Conservation (phyloP, 805 yeast genomes). For the Yamadazyma takamatsuzukensis region DNA sequence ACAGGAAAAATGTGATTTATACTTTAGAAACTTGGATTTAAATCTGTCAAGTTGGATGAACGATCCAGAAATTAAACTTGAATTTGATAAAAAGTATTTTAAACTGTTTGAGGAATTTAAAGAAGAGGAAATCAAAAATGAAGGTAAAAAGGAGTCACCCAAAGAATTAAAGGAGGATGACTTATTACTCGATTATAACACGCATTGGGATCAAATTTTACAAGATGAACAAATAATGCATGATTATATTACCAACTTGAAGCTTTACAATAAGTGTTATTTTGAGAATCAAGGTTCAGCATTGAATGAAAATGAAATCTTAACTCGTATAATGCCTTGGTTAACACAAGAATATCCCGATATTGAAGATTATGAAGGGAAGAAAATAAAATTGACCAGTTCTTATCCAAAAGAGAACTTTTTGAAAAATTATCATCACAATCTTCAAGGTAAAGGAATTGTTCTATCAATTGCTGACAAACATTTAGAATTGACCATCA, state of each 20-base stretch:
- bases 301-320: constrained; percentile 10
- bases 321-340: constrained; percentile 21
- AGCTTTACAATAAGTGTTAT: constrained; percentile 22
- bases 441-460: constrained; percentile 29
- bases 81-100: constrained; percentile 12
- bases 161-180: constrained; percentile 7
- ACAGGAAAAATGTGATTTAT: constrained; percentile 21
- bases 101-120: constrained; percentile 10
- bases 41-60: constrained; percentile 14
- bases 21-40: constrained; percentile 14
- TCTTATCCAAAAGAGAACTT: constrained; percentile 5
- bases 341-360: constrained; percentile 18
- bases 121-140: constrained; percentile 5
- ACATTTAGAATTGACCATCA: constrained; percentile 18
- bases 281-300: constrained; percentile 6
- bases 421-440: constrained; percentile 10
- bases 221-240: constrained; percentile 21
- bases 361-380: constrained; percentile 10
- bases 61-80: constrained; percentile 14
- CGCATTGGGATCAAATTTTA: constrained; percentile 14
- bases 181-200: constrained; percentile 5
- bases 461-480: constrained; percentile 28
- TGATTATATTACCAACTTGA: constrained; percentile 20
- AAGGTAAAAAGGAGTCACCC: constrained; percentile 5
- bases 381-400: constrained; percentile 1